phyloP scores from a whole-genome alignment of 306 rosid species.

The Hippophae gyantsensis region DNA sequence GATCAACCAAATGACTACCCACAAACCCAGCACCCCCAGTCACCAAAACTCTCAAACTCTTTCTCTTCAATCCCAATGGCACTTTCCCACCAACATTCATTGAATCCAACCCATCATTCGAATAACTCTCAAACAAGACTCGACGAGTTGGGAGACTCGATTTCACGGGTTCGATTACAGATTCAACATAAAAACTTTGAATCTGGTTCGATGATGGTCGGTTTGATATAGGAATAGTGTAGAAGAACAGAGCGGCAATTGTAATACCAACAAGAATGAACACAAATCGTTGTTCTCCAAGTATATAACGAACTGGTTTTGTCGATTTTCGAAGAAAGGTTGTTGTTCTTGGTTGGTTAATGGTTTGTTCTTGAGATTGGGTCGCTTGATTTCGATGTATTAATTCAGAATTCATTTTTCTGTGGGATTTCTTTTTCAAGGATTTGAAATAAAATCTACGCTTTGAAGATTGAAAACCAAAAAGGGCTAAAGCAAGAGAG shows the following conservation, averaged over 20 bases:
- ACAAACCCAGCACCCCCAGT: slow-evolving; percentile 99
- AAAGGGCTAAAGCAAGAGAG: not conserved
- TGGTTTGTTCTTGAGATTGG: slow-evolving; percentile 5
- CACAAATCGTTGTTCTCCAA: slow-evolving; percentile 24
- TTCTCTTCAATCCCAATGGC: slow-evolving; percentile 28
- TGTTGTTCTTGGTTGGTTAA: not conserved
- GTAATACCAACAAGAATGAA: slow-evolving; percentile 32
- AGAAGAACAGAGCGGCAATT: slow-evolving; percentile 38
- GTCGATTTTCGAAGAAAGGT: slow-evolving; percentile 1
- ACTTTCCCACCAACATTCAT: slow-evolving; percentile 26
- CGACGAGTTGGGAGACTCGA: slow-evolving; percentile 33
- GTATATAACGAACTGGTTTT: slow-evolving; percentile 11
- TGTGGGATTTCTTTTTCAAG: not conserved
- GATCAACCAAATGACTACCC: slow-evolving; percentile 89
- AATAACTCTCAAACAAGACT: slow-evolving; percentile 26
- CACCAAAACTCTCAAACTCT: slow-evolving; percentile 49
- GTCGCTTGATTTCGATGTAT: slow-evolving; percentile 31
- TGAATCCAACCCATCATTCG: not conserved
- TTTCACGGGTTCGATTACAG: slow-evolving; percentile 3
- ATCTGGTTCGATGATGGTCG: not conserved
- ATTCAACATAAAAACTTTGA: not conserved
- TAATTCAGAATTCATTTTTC: not conserved
- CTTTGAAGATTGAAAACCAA: slow-evolving; percentile 4
- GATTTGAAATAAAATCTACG: not conserved
- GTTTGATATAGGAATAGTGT: slow-evolving; percentile 11